phyloP scores from a whole-genome alignment of 1,284 basidiomycete genomes.

The Trametes polyzona region DNA sequence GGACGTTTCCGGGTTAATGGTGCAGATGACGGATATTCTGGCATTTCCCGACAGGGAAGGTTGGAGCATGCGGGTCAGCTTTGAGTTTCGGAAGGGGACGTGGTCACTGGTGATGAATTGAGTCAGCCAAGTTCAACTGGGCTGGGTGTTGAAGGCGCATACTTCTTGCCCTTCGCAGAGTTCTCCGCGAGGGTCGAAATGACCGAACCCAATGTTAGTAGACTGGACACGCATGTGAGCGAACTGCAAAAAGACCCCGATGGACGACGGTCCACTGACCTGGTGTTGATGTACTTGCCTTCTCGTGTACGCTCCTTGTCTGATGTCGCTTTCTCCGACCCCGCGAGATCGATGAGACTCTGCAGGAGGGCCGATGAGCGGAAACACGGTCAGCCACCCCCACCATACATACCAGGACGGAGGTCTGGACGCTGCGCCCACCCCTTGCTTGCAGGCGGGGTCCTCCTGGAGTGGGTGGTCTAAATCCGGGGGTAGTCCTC shows the following conservation, averaged over 20 bases:
- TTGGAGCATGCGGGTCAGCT: slow-evolving; percentile 92
- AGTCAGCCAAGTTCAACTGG: not conserved
- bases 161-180: slow-evolving; percentile 78
- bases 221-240: slow-evolving; percentile 43
- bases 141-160: slow-evolving; percentile 13
- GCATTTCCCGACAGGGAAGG: slow-evolving; percentile 95
- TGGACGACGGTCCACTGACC: slow-evolving; percentile 42
- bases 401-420: slow-evolving; percentile 65
- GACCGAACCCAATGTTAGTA: slow-evolving; percentile 88
- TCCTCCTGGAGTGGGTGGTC: slow-evolving; percentile 69
- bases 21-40: slow-evolving; percentile 95
- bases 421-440: slow-evolving; percentile 78
- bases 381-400: not conserved
- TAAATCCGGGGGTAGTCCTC: slow-evolving; percentile 56
- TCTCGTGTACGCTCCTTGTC: slow-evolving; percentile 92
- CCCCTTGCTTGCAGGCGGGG: slow-evolving; percentile 71
- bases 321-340: slow-evolving; percentile 93
- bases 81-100: slow-evolving; percentile 95
- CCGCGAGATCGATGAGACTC: slow-evolving; percentile 95
- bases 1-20: slow-evolving; percentile 81
- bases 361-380: slow-evolving; percentile 34
- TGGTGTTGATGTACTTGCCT: slow-evolving; percentile 93
- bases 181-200: slow-evolving; percentile 90
- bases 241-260: not conserved
- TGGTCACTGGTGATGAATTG: slow-evolving; percentile 61